Base-by-base conservation (phyloP, 257 asterid genomes). In the Prunella vulgaris region DNA sequence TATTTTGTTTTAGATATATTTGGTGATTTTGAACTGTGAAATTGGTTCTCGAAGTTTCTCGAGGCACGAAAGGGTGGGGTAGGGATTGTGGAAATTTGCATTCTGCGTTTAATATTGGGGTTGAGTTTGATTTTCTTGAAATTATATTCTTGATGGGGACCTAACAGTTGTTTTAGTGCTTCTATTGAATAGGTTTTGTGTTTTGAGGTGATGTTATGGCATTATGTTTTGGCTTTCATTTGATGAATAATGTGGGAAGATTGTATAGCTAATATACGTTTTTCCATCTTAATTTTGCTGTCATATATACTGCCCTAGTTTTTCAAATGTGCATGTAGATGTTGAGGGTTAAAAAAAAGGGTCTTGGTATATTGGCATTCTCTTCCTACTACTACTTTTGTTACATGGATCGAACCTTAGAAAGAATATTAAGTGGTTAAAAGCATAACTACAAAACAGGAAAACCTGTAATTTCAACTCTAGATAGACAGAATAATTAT, bases 31-130 rank as follows among this genome's bases (percentile, higher is more conserved):
- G 64, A 35, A 18, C 14, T 49, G 53, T 48, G 66, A 12, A 54
- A 20, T 78, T 69, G 44, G 21, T 77, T 60, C 71, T 60, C 21
- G 72, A 68, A 33, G 57, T 42, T 28, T 42, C 59, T 15, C 54
- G 18, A 33, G 74, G 49, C 51, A 42, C 13, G 14, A 17, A 6
- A 17, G 40, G 40, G 3, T 4, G 48, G 48, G 48, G 48, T n/a
- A n/a, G n/a, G n/a, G n/a, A n/a, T n/a, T 37, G 42, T 10, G 65
- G 32, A 48, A 49, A 30, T n/a, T 5, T 42, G 28, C 30, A 62
- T 42, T n/a, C 53, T 32, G 12, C 37, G n/a, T 59, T 70, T 21
- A 14, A 5, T 37, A 1, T 25, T 25, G 28, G 28, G 28, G 17
- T 46, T 60, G 22, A 25, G 59, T 25, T 15, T 8, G 4, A 4